Conservation (phyloP, 148 eudicot species). For the Rhododendron ferrugineum region DNA sequence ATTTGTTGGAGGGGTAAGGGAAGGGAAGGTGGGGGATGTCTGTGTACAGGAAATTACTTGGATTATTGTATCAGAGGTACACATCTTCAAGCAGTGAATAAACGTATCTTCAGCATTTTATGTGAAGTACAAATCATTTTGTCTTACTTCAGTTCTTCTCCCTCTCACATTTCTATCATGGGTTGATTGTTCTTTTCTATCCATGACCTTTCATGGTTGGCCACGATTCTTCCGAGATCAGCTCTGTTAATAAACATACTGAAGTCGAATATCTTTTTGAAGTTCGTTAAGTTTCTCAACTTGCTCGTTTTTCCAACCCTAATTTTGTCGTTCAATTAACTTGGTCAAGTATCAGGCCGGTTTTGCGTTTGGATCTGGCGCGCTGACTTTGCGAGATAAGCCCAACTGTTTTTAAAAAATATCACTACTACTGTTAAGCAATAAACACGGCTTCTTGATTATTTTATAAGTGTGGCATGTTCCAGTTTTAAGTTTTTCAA, state of each 20-base stretch:
- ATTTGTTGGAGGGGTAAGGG: neutral
- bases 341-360: neutral
- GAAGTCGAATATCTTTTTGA: neutral
- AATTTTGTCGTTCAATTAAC: neutral
- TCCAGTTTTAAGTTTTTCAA: neutral
- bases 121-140: neutral
- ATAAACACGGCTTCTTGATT: neutral
- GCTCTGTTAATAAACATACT: neutral
- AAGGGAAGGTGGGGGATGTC: conserved; percentile 9
- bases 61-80: conserved; percentile 25
- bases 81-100: conserved; percentile 13
- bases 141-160: neutral
- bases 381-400: neutral
- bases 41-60: conserved; percentile 38
- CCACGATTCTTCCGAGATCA: neutral
- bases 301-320: neutral
- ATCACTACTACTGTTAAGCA: too few relatives aligned
- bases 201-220: neutral
- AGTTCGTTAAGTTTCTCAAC: neutral
- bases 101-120: neutral
- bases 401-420: neutral
- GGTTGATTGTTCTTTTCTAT: neutral
- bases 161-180: neutral
- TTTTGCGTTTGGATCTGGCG: neutral
- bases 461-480: neutral